Evolutionary conservation across 179 eudicot species (phyloP).

Genomic region (Spergularia azorica): DNA sequence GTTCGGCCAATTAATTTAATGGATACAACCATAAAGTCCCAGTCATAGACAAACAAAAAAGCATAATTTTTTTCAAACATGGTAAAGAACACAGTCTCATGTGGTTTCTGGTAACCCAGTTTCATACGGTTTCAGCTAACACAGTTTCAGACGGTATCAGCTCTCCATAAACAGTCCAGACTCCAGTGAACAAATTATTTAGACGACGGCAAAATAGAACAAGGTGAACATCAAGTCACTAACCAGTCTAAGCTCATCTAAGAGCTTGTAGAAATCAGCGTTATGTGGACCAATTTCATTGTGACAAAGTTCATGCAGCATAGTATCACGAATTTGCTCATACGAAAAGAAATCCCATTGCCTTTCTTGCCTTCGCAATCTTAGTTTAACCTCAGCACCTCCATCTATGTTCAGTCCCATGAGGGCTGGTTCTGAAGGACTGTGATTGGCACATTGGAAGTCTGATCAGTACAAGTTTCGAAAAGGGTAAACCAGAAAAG

Average conservation of each 20-base stretch:
- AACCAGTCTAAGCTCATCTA: conserved; percentile 81
- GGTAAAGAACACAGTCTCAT: background rate
- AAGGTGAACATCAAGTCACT: conserved; percentile 8
- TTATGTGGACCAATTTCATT: conserved; percentile 69
- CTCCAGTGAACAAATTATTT: background rate
- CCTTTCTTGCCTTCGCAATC: conserved; percentile 67
- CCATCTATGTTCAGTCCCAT: conserved; percentile 73
- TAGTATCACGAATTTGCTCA: conserved; percentile 71
- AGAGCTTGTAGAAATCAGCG: conserved; percentile 71
- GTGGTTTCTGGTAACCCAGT: background rate
- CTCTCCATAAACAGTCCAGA: background rate
- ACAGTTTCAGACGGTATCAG: background rate
- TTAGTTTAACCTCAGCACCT: conserved; percentile 69
- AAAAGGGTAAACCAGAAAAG: background rate
- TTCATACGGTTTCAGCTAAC: background rate
- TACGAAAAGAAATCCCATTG: conserved; percentile 69
- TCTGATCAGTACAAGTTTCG: conserved; percentile 5
- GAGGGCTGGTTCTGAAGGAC: conserved; percentile 71
- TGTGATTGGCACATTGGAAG: conserved; percentile 36
- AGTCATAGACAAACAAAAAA: background rate
- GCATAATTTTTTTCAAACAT: background rate
- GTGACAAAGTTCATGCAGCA: conserved; percentile 92
- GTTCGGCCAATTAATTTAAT: background rate
- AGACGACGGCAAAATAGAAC: background rate
- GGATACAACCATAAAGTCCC: background rate